Base-by-base conservation (phyloP, 495 filamentous ascomycete genomes). In the Xylaria flabelliformis region DNA sequence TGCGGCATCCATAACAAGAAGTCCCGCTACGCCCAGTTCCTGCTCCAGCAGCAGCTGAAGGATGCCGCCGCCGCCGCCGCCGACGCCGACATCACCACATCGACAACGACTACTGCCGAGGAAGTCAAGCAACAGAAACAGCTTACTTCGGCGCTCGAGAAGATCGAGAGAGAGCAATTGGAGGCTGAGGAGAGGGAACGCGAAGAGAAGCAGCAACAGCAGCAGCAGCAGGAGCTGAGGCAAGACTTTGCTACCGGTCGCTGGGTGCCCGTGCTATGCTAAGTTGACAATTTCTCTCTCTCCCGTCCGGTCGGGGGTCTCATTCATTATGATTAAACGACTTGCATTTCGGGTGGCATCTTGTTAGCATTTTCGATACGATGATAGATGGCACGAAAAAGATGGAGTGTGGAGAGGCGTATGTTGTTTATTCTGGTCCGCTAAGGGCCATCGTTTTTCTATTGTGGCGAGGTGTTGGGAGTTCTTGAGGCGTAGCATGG, bases 1-100 rank as follows among this genome's bases (percentile, higher is more conserved):
- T 99, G 96, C 79, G 96, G 96, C 9, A 99, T 99, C 74, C 96
- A 99, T 86, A 98, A 98, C 85, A 94, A 94, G 80, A 89, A 92
- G 76, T 96, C 93, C 73, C 91, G 94, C 77, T 99, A 98, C 76
- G 92, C 94, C 19, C 90, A 94, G 79, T 97, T 90, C 79, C 82
- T 98, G 58, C 86, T 88, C 73, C 88, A 94, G 64, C 86, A 91
- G 80, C 93, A 94, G 74, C 80, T 85, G 70, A 92, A 94, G 84
- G 86, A 89, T 74, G 87, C 92, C 77, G 91, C n/a, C n/a, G n/a
- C n/a, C n/a, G n/a, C n/a, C n/a, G n/a, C n/a, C n/a, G n/a, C n/a
- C n/a, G n/a, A n/a, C n/a, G n/a, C n/a, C n/a, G n/a, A n/a, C n/a
- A n/a, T n/a, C n/a, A n/a, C n/a, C n/a, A n/a, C 44, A 5, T 7